Conservation (phyloP, 164 flowering plant genomes). For the Liquidambar formosana region DNA sequence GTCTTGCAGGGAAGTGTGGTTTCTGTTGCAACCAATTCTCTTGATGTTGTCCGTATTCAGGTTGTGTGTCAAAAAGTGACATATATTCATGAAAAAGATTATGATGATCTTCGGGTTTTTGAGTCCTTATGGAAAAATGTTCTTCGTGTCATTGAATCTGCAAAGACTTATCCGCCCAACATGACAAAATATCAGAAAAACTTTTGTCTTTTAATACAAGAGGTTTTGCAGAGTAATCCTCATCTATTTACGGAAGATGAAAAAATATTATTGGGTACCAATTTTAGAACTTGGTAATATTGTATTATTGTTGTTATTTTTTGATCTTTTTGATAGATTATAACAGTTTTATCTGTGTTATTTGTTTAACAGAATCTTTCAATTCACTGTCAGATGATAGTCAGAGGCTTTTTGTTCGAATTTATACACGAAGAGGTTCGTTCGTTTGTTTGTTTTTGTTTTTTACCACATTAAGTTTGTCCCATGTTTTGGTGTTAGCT, state of each 20-base stretch:
- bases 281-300: neutral
- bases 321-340: conserved; percentile 3
- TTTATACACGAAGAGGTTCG: conserved; percentile 92
- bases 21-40: conserved; percentile 52
- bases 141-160: conserved; percentile 42
- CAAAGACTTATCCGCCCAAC: conserved; percentile 33
- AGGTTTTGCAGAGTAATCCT: conserved; percentile 50
- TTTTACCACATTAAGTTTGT: neutral
- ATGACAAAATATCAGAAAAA: conserved; percentile 67
- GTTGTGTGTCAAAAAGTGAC: conserved; percentile 35
- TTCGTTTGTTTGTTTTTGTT: too few species aligned
- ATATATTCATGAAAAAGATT: conserved; percentile 22
- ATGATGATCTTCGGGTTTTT: conserved; percentile 29
- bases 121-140: conserved; percentile 52
- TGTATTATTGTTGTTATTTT: neutral
- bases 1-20: conserved; percentile 63
- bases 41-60: conserved; percentile 60
- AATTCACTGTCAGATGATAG: conserved; percentile 66
- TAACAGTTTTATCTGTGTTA: conserved; percentile 10
- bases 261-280: conserved; percentile 58
- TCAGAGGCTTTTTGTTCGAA: conserved; percentile 85
- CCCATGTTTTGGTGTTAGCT: neutral
- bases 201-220: conserved; percentile 60
- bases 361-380: conserved; percentile 61
- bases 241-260: conserved; percentile 76